Evolutionary conservation across 768 basidiomycete species (phyloP).

Genomic region (Galerina sulciceps): DNA sequence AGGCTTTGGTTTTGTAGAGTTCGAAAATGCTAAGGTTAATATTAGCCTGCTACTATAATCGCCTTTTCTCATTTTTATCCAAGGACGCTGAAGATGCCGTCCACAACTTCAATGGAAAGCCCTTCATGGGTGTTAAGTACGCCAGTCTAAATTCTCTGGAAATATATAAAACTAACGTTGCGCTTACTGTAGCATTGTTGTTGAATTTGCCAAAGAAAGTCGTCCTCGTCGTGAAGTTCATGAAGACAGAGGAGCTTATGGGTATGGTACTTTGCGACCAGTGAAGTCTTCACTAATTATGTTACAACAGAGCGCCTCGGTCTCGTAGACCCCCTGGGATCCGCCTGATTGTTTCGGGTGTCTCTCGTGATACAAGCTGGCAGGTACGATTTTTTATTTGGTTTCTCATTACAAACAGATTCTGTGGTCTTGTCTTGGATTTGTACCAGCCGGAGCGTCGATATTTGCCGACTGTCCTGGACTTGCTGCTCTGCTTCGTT

Average conservation of each 20-base stretch:
- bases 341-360: constrained; percentile 83
- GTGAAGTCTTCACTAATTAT: constrained; percentile 9
- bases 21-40: constrained; percentile 79
- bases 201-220: constrained; percentile 95
- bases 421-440: constrained; percentile 23
- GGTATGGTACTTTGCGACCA: constrained; percentile 42
- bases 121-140: constrained; percentile 88
- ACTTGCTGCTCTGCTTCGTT: constrained; percentile 11
- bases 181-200: constrained; percentile 71
- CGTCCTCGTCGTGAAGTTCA: constrained; percentile 81
- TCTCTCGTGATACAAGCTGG: constrained; percentile 97
- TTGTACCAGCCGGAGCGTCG: constrained; percentile 12
- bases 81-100: constrained; percentile 97
- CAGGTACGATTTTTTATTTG: constrained; percentile 76
- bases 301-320: constrained; percentile 53
- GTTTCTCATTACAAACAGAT: constrained; percentile 25
- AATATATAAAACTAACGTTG: neutral
- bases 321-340: constrained; percentile 80
- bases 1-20: constrained; percentile 98
- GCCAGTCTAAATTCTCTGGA: constrained; percentile 12
- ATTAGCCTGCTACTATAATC: neutral
- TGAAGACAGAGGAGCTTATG: constrained; percentile 57
- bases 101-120: constrained; percentile 83
- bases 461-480: constrained; percentile 12
- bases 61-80: constrained; percentile 16